Base-by-base conservation (phyloP, 1,284 basidiomycete species). In the Volvariella surrecta region DNA sequence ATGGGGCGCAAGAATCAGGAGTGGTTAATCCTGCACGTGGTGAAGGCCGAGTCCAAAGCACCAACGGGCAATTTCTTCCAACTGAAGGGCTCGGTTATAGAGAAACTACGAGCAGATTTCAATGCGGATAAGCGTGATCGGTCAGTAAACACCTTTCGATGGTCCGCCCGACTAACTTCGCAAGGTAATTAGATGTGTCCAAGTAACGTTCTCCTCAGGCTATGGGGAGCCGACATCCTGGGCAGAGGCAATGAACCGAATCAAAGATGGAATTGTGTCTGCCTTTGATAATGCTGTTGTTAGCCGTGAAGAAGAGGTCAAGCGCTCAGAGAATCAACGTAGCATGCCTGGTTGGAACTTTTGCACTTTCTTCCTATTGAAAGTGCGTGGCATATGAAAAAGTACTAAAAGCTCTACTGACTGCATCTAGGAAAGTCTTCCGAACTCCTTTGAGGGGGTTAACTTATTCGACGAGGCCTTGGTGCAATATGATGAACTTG, bases 331-430 rank as follows among this genome's bases (percentile, higher is more conserved):
- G 58, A 73, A 79, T 39, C 89, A 95, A 58, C 73, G 87, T 45
- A 74, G 82, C 50, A 87, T 91, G 74, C 87, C 89, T 1, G 93
- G 92, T 2, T 97, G 94, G 94, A 94, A 96, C 59, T 97, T 95
- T 57, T 93, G 91, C 59, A 92, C 87, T 0, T 98, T 94, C 70
- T 96, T 97, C 61, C 79, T 93, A 30, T 68, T 94, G 20, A 97
- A 97, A 78, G 93, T 90, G 53, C 44, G 16, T 22, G n/a, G 22
- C 4, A 22, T 28, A 22, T 32, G 32, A 24, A 39, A 44, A 39
- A 45, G 40, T 48, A 39, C 47, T 41, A 47, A 44, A 13, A 15
- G 54, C 52, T 41, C 54, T 34, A n/a, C 24, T 28, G 6, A 28
- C 24, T 54, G 48, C 48, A 52, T 39, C 38, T 58, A 97, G 90